Evolutionary conservation across 805 yeast genomes (phyloP).

Genomic region (Wickerhamomyces kurtzmanii): DNA sequence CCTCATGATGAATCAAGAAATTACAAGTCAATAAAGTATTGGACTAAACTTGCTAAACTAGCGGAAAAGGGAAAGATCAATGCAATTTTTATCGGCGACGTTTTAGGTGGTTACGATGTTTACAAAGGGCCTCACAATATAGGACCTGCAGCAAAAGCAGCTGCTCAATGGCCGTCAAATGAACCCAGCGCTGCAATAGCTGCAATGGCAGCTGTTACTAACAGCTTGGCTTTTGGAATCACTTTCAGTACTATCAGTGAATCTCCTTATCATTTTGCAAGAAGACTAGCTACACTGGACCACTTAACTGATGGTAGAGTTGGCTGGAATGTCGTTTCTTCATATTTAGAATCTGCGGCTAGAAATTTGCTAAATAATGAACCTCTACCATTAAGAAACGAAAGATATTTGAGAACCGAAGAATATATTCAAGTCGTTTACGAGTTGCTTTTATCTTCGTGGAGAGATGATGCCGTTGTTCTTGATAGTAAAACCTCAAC

Average conservation of each 20-base stretch:
- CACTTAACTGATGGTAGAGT: conserved; percentile 29
- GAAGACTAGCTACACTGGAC: conserved; percentile 30
- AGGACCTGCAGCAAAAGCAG: conserved; percentile 10
- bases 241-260: conserved; percentile 31
- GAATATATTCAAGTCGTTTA: conserved; percentile 28
- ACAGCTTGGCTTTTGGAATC: conserved; percentile 25
- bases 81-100: conserved; percentile 26
- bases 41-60: conserved; percentile 24
- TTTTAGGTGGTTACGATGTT: conserved; percentile 27
- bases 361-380: conserved; percentile 24
- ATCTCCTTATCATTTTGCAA: conserved; percentile 26
- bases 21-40: conserved; percentile 20
- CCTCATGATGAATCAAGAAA: conserved; percentile 25
- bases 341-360: conserved; percentile 31
- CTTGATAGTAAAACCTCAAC: conserved; percentile 15
- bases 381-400: conserved; percentile 24
- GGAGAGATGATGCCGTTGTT: conserved; percentile 26
- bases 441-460: conserved; percentile 26
- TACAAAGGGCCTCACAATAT: conserved; percentile 16
- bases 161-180: conserved; percentile 20
- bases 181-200: conserved; percentile 25
- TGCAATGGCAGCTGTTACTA: conserved; percentile 31
- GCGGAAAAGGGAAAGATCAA: conserved; percentile 26
- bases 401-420: conserved; percentile 27
- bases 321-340: conserved; percentile 34